Conservation (phyloP, 2,329 filamentous ascomycete genomes). For the Clarireedia monteithiana region DNA sequence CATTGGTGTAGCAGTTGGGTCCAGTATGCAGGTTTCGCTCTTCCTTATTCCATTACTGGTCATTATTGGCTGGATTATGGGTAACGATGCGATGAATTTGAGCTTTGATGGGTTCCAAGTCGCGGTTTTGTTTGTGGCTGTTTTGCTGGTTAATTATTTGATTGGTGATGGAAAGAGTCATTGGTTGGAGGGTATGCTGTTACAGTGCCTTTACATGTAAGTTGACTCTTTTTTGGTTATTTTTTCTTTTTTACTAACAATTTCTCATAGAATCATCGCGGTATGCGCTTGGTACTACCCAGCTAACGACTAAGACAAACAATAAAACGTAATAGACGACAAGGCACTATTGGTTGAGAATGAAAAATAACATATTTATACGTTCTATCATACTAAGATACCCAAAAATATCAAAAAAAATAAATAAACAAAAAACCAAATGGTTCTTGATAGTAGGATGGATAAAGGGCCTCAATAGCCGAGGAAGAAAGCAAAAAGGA, state of each 20-base stretch:
- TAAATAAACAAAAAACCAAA: too few relatives aligned
- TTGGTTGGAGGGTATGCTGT: constrained; percentile 32
- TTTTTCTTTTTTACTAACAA: background rate
- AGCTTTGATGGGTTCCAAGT: constrained; percentile 79
- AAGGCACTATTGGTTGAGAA: too few relatives aligned
- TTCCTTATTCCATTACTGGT: constrained; percentile 76
- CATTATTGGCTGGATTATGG: constrained; percentile 70
- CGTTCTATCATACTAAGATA: too few relatives aligned
- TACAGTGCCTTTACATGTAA: constrained; percentile 27
- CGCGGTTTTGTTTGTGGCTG: constrained; percentile 74
- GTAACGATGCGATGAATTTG: constrained; percentile 57
- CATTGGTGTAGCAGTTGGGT: constrained; percentile 76
- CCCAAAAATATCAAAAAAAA: too few relatives aligned
- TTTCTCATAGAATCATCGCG: constrained; percentile 13
- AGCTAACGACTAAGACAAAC: too few relatives aligned
- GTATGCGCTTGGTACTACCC: constrained; percentile 20
- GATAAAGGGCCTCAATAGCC: too few relatives aligned
- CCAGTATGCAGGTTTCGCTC: constrained; percentile 75
- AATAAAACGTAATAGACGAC: too few relatives aligned
- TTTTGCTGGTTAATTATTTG: constrained; percentile 78
- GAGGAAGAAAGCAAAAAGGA: too few relatives aligned
- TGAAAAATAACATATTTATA: too few relatives aligned
- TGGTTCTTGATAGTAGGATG: too few relatives aligned
- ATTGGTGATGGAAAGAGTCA: constrained; percentile 59
- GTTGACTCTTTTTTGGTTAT: background rate